These are phyloP conservation scores for Phytophthora colocasiae DNA, from an alignment of 352 stramenopile species.

Conservation along the genomic window DNA sequence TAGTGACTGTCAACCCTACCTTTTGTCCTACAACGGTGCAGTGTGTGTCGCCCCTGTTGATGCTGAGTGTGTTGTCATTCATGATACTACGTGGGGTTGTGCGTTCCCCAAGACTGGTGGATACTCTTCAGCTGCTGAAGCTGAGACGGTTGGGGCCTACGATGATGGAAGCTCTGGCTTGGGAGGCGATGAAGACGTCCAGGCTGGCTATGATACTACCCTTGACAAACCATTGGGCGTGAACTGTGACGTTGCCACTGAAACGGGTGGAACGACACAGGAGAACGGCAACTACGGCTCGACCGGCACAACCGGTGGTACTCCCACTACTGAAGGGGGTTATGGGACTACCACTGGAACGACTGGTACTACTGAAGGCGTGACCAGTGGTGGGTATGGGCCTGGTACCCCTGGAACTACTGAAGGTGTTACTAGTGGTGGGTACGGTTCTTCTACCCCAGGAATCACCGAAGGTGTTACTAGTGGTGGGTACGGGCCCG, in stretches of 20 bases:
- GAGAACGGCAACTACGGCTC: not conserved
- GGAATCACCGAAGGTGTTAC: not conserved
- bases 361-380: not conserved
- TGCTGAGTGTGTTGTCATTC: slow-evolving; percentile 20
- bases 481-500: too few relatives aligned
- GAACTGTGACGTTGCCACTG: slow-evolving; percentile 3
- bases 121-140: slow-evolving; percentile 15
- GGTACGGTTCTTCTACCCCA: too few relatives aligned
- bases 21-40: slow-evolving; percentile 28
- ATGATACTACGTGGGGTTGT: slow-evolving; percentile 21
- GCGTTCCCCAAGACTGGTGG: slow-evolving; percentile 18
- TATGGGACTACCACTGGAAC: not conserved
- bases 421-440: not conserved
- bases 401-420: not conserved
- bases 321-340: too few relatives aligned
- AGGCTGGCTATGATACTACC: too few relatives aligned
- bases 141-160: not conserved
- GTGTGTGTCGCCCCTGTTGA: slow-evolving; percentile 27
- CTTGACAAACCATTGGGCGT: too few relatives aligned
- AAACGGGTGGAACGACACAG: not conserved
- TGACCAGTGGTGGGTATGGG: not conserved
- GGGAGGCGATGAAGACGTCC: not conserved
- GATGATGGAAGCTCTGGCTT: not conserved
- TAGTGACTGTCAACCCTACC: slow-evolving; percentile 20
- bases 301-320: too few relatives aligned